These are phyloP conservation scores for Phytophthora tubulina DNA, from an alignment of 352 stramenopile genomes.

Conservation along the genomic window DNA sequence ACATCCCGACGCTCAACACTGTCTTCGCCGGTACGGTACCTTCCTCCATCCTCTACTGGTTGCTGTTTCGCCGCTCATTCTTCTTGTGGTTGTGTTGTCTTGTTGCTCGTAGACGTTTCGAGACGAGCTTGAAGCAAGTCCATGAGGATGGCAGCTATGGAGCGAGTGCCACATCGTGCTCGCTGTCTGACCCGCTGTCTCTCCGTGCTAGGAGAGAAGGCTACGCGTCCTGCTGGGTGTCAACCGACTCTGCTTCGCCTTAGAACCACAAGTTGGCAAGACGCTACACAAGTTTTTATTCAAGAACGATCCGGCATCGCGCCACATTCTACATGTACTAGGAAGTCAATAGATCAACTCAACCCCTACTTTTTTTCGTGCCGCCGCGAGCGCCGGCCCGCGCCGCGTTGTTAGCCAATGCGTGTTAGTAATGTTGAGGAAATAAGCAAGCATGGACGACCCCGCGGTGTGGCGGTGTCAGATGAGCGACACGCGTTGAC, in stretches of 20 bases:
- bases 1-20: constrained; percentile 72
- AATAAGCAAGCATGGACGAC: constrained; percentile 44
- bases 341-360: constrained; percentile 43
- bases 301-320: constrained; percentile 23
- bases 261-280: constrained; percentile 29
- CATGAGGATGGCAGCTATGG: constrained; percentile 19
- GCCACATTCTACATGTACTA: constrained; percentile 32
- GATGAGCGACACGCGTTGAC: constrained; percentile 5
- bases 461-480: constrained; percentile 1
- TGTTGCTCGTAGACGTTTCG: constrained; percentile 43
- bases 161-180: constrained; percentile 20
- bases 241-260: constrained; percentile 17
- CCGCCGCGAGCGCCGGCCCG: constrained; percentile 1
- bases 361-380: constrained; percentile 40
- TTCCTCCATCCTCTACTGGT: neutral
- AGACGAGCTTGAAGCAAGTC: constrained; percentile 38
- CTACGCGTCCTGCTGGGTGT: neutral
- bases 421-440: constrained; percentile 42
- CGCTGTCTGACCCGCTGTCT: constrained; percentile 4
- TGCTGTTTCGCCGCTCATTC: constrained; percentile 18
- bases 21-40: constrained; percentile 72
- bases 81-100: constrained; percentile 34
- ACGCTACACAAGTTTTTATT: constrained; percentile 46
- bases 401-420: constrained; percentile 14
- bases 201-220: constrained; percentile 3